A percentile compares a stretch with the other conserved stretches of the same genome.
Evolutionary conservation across 768 basidiomycete genomes (phyloP).

Genomic region (Leccinum boreale): DNA sequence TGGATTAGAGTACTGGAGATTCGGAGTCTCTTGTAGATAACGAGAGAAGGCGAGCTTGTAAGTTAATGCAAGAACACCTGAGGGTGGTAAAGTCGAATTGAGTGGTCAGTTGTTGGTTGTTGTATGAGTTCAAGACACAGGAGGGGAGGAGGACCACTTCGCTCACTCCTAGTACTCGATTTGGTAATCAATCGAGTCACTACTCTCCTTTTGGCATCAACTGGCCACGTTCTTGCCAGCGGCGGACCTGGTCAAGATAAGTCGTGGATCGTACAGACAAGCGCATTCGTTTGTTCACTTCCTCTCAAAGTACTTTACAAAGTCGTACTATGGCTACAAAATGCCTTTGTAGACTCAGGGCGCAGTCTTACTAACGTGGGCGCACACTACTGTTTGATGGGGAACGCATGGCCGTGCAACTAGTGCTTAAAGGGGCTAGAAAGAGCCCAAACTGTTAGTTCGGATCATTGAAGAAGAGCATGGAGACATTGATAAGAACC

Average conservation of each 20-base stretch:
- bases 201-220: slow-evolving; percentile 23
- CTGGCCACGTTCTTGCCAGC: background rate
- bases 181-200: slow-evolving; percentile 21
- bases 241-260: too few species aligned
- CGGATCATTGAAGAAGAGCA: background rate
- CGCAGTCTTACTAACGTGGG: background rate
- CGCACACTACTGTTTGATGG: background rate
- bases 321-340: background rate
- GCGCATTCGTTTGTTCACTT: too few species aligned
- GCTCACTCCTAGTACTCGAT: slow-evolving; percentile 7
- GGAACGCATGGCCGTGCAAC: background rate
- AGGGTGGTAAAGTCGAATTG: background rate
- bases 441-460: background rate
- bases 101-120: slow-evolving; percentile 11
- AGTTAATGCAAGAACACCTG: slow-evolving; percentile 32
- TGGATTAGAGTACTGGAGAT: slow-evolving; percentile 14
- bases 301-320: background rate
- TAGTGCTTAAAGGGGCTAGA: background rate
- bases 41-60: slow-evolving; percentile 26
- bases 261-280: too few species aligned
- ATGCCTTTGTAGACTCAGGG: background rate
- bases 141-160: slow-evolving; percentile 14
- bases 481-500: background rate
- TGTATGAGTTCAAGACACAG: slow-evolving; percentile 22
- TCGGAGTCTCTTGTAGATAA: slow-evolving; percentile 21